phyloP scores from a whole-genome alignment of 2,329 filamentous ascomycete genomes.

The Tolypocladium pustulatum region DNA sequence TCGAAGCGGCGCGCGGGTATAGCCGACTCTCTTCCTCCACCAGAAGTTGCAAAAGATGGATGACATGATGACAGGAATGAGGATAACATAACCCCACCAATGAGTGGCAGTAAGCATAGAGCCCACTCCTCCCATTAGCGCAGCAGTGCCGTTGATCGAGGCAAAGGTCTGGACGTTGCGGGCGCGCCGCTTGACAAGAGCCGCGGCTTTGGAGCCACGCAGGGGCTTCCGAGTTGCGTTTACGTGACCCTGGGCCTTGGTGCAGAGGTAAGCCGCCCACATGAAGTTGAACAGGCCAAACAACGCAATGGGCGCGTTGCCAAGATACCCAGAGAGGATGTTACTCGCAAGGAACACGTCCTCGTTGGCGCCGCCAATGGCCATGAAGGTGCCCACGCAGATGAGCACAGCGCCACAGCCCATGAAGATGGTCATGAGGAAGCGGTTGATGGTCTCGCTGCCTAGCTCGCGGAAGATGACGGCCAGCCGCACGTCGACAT shows the following conservation, averaged over 20 bases:
- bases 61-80: conserved; percentile 37
- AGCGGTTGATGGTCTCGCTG: conserved; percentile 38
- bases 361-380: conserved; percentile 36
- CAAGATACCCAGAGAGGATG: conserved; percentile 43
- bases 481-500: conserved; percentile 27
- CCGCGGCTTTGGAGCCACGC: conserved; percentile 11
- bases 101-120: conserved; percentile 37
- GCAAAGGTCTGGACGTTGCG: conserved; percentile 33
- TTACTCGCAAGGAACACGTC: conserved; percentile 36
- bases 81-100: conserved; percentile 43
- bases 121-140: conserved; percentile 35
- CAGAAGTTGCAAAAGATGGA: conserved; percentile 36
- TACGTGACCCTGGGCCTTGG: conserved; percentile 27
- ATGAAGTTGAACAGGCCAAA: conserved; percentile 37
- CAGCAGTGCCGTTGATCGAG: conserved; percentile 30
- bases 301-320: conserved; percentile 36
- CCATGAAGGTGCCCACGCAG: conserved; percentile 39
- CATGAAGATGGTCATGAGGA: conserved; percentile 39
- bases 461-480: conserved; percentile 38
- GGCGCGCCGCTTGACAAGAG: conserved; percentile 24
- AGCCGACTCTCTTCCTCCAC: conserved; percentile 36
- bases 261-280: conserved; percentile 35
- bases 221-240: conserved; percentile 13
- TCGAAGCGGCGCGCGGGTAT: conserved; percentile 12
- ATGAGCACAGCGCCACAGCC: conserved; percentile 39